These are phyloP conservation scores for Rhodotorula sp. DNA, from an alignment of 1,284 basidiomycete genomes.

Conservation along the genomic window DNA sequence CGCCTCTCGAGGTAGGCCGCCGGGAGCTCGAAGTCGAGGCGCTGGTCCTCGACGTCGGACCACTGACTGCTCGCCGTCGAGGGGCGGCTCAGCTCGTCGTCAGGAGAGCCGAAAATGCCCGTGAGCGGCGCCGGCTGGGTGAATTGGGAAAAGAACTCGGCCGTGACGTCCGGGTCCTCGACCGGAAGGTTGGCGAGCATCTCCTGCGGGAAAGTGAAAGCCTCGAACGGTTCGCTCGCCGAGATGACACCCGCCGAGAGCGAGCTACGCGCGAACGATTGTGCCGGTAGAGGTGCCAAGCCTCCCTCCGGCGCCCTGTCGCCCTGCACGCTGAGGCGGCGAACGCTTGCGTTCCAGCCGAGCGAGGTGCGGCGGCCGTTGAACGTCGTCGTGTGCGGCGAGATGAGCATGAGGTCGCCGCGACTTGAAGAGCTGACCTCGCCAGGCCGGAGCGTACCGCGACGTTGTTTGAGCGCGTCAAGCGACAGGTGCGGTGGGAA, in stretches of 20 bases:
- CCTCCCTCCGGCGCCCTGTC: neutral
- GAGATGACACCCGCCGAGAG: slow-evolving; percentile 17
- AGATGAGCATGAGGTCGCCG: slow-evolving; percentile 37
- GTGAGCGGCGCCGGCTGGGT: neutral
- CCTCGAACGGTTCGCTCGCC: slow-evolving; percentile 14
- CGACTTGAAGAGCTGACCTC: neutral
- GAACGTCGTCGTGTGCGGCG: slow-evolving; percentile 21
- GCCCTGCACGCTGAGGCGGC: slow-evolving; percentile 12
- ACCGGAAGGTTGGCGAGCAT: slow-evolving; percentile 18
- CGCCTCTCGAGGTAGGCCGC: slow-evolving; percentile 6
- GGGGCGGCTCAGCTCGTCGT: neutral
- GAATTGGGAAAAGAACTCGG: slow-evolving; percentile 16
- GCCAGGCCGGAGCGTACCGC: slow-evolving; percentile 18
- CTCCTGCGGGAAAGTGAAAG: slow-evolving; percentile 22
- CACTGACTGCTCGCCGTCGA: neutral
- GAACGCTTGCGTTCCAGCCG: slow-evolving; percentile 15
- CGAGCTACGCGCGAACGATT: slow-evolving; percentile 3
- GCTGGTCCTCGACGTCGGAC: neutral
- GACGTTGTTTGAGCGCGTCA: slow-evolving; percentile 20
- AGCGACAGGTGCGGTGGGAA: neutral
- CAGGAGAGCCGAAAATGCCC: neutral
- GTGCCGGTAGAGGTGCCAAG: too few relatives aligned
- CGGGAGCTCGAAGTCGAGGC: slow-evolving; percentile 1
- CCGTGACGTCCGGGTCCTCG: slow-evolving; percentile 14
- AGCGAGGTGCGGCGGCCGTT: slow-evolving; percentile 19